Percentiles rank a stretch among this genome's conserved stretches.
These are phyloP conservation scores for Pseudonectria foliicola DNA, from an alignment of 2,329 filamentous ascomycete genomes.

Conservation along the genomic window DNA sequence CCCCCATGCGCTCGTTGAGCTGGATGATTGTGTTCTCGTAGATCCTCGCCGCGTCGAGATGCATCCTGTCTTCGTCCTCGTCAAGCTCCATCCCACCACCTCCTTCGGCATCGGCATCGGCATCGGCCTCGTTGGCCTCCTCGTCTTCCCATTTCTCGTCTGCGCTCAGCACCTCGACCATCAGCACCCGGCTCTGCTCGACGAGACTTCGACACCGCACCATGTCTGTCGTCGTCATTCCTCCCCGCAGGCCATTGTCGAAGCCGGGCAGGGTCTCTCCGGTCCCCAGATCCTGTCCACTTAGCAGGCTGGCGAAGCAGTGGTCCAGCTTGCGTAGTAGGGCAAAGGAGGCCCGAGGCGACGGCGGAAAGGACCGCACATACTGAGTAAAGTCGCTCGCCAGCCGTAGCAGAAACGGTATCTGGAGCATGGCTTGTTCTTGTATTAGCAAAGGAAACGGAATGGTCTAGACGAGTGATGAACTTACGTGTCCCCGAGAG, in stretches of 20 bases:
- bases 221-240: constrained; percentile 75
- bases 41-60: constrained; percentile 67
- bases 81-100: constrained; percentile 28
- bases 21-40: constrained; percentile 75
- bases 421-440: constrained; percentile 50
- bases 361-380: constrained; percentile 59
- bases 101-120: constrained; percentile 24
- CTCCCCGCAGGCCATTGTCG: constrained; percentile 50
- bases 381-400: constrained; percentile 67
- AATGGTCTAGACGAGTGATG: neutral
- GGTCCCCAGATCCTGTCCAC: constrained; percentile 59
- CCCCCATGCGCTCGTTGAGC: constrained; percentile 60
- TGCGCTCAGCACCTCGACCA: constrained; percentile 60
- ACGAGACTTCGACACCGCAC: constrained; percentile 78
- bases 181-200: constrained; percentile 63
- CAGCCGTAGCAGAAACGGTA: constrained; percentile 75
- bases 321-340: constrained; percentile 74
- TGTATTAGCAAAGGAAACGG: constrained; percentile 2
- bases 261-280: constrained; percentile 64
- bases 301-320: constrained; percentile 70
- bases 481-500: constrained; percentile 73
- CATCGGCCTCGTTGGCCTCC: constrained; percentile 30
- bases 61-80: constrained; percentile 42
- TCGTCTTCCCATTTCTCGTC: constrained; percentile 36
- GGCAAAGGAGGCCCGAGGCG: constrained; percentile 59